Evolutionary conservation across 2,329 filamentous ascomycete genomes (phyloP).

Genomic region (Colletotrichum sp.): DNA sequence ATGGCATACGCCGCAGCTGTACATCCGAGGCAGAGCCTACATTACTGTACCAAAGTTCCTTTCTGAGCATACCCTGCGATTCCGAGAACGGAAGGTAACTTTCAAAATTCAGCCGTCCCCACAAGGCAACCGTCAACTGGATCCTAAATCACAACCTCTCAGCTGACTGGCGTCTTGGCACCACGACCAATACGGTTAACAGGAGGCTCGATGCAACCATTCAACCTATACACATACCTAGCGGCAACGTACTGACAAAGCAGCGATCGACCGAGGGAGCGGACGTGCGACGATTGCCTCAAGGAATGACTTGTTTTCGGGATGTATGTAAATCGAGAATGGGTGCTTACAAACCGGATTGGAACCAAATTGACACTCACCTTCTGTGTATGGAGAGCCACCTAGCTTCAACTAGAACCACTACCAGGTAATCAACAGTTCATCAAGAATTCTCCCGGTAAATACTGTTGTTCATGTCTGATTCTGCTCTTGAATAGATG

Average conservation of each 20-base stretch:
- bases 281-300: neutral
- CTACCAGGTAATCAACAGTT: neutral
- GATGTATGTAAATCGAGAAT: neutral
- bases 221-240: neutral
- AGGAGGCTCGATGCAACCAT: neutral
- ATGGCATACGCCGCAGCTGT: neutral
- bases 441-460: neutral
- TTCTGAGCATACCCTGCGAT: neutral
- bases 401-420: neutral
- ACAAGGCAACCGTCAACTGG: neutral
- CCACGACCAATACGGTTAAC: neutral
- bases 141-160: neutral
- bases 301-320: neutral
- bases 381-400: neutral
- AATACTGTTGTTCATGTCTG: neutral
- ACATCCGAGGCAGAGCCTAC: neutral
- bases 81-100: neutral
- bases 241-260: neutral
- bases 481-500: neutral
- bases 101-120: neutral
- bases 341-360: neutral
- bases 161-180: neutral
- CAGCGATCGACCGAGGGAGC: neutral
- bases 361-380: rapidly evolving
- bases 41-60: neutral